Base-by-base conservation (phyloP, 768 basidiomycete species). In the Lepiota subincarnata region DNA sequence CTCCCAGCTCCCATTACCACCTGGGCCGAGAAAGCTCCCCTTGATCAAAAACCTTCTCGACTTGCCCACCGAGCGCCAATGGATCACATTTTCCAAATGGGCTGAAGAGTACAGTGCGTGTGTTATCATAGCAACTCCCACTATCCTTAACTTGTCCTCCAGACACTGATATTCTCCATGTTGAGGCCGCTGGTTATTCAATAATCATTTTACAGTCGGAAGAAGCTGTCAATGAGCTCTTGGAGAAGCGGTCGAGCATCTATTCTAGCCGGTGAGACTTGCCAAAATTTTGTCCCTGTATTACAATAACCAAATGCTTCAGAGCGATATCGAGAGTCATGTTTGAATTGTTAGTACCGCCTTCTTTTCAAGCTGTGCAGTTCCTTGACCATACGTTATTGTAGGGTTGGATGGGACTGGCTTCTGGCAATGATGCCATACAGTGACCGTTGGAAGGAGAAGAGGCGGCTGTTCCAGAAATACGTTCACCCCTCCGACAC, bases 11-110 rank as follows among this genome's bases (percentile, higher is more conserved):
- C 62, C 64, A 24, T 57, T 70, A 1, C 77, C 75, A 12, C 67
- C 70, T 5, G 72, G 77, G 13, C 77, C 77, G 5, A 69, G 63
- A 41, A 71, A 70, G 18, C 62, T 73, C 12, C 77, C 76, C 6
- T 47, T 78, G 6, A 20, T 79, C 26, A 76, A 74, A 1, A 79
- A 78, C 55, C 57, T 76, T 13, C 60, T 74, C 1, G 69, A 74
- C 39, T 64, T 78, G 59, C 77, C 78, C 16, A 62, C 69, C 3
- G 53, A 60, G 28, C 68, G 67, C 16, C 68, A 70, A 22, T 79
- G 77, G 75, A 55, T 74, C 48, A 65, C 70, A 28, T 77, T 72
- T 53, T 24, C 65, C 4, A 55, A 68, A 42, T 77, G 76, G 78
- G 70, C 66, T 22, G 60, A 68, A 44, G 65, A 72, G 64, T 77